phyloP scores from a whole-genome alignment of 2,329 filamentous ascomycete species.

The Colletotrichum liriopes region DNA sequence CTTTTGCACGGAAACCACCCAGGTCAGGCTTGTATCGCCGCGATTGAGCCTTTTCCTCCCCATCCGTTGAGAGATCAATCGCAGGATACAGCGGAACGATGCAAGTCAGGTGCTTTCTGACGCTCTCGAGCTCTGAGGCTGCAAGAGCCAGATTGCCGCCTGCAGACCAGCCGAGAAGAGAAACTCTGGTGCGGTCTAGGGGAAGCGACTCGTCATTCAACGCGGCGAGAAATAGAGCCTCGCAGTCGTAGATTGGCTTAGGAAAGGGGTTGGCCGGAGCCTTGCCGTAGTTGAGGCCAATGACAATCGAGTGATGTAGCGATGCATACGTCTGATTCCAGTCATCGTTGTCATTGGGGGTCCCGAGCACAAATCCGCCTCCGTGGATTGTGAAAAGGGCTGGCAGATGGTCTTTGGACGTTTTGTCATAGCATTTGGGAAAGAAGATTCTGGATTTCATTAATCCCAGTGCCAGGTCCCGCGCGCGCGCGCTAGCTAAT shows the following conservation, averaged over 20 bases:
- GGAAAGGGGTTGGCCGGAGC: slow-evolving; percentile 63
- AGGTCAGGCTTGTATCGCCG: slow-evolving; percentile 48
- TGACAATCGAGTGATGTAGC: slow-evolving; percentile 58
- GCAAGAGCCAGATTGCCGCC: slow-evolving; percentile 65
- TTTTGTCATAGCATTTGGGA: slow-evolving; percentile 53
- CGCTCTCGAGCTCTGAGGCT: slow-evolving; percentile 55
- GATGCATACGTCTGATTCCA: slow-evolving; percentile 62
- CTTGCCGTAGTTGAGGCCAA: slow-evolving; percentile 65
- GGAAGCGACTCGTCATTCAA: slow-evolving; percentile 61
- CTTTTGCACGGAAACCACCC: slow-evolving; percentile 42
- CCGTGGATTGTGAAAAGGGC: slow-evolving; percentile 67
- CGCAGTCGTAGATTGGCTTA: slow-evolving; percentile 59
- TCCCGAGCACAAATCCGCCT: slow-evolving; percentile 63
- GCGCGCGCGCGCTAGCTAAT: not conserved
- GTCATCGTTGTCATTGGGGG: slow-evolving; percentile 60
- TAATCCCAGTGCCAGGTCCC: not conserved
- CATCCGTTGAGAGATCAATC: slow-evolving; percentile 52
- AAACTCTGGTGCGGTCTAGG: slow-evolving; percentile 59
- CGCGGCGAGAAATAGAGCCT: slow-evolving; percentile 58
- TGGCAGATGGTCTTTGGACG: slow-evolving; percentile 52
- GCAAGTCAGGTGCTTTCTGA: slow-evolving; percentile 52
- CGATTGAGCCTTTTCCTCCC: slow-evolving; percentile 45
- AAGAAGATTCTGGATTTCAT: slow-evolving; percentile 55
- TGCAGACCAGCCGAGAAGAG: slow-evolving; percentile 65
- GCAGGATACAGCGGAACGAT: slow-evolving; percentile 60